Evolutionary conservation across 75 land plant genomes (phyloP).

Genomic region (Selaginella moellendorffii): DNA sequence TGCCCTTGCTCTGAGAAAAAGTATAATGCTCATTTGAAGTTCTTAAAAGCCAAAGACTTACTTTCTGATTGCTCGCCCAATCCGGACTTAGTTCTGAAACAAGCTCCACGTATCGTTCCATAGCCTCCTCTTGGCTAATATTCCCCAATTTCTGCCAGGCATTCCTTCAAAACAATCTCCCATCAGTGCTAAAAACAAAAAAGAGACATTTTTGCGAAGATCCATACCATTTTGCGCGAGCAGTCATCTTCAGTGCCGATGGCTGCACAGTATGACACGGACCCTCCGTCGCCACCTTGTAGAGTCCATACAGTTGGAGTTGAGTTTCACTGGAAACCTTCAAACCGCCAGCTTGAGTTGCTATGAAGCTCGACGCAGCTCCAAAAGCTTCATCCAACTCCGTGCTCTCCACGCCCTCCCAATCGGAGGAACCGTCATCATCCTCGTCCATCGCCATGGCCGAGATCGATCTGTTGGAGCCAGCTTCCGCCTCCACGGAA

Average conservation of each 20-base stretch:
- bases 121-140: slow-evolving; percentile 84
- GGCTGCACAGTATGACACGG: slow-evolving; percentile 79
- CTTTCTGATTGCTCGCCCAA: slow-evolving; percentile 41
- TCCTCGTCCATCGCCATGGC: neutral
- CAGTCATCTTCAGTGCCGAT: slow-evolving; percentile 60
- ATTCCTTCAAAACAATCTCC: slow-evolving; percentile 36
- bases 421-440: slow-evolving; percentile 47
- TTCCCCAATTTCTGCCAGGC: slow-evolving; percentile 93
- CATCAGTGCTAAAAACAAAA: neutral
- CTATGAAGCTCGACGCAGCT: slow-evolving; percentile 71
- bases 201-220: too few species aligned
- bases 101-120: slow-evolving; percentile 71
- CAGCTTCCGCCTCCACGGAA: neutral
- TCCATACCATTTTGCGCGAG: slow-evolving; percentile 90
- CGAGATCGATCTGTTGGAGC: neutral
- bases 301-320: slow-evolving; percentile 84
- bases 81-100: slow-evolving; percentile 53
- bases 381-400: slow-evolving; percentile 79
- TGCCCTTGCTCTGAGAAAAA: slow-evolving; percentile 6
- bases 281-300: slow-evolving; percentile 95
- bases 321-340: slow-evolving; percentile 72
- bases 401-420: slow-evolving; percentile 94
- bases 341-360: slow-evolving; percentile 21
- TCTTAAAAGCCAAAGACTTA: slow-evolving; percentile 15
- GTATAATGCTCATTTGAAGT: neutral